A percentile compares a stretch with the other conserved stretches of the same genome.
Evolutionary conservation across 1,284 basidiomycete species (phyloP).

Genomic region (Cerrena zonata): DNA sequence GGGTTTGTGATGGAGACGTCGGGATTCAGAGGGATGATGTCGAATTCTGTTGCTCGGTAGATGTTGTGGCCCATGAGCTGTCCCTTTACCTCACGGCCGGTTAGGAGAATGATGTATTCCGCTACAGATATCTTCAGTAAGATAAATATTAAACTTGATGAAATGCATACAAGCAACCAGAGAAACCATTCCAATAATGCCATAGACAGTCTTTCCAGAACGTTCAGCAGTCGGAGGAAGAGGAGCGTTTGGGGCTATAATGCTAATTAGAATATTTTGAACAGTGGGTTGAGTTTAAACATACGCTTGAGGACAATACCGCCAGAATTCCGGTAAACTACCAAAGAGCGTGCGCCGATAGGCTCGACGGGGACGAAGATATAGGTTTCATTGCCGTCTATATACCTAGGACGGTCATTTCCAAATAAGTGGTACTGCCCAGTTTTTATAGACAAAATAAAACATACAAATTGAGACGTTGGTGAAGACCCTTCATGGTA

Average conservation of each 20-base stretch:
- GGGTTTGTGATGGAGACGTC: constrained; percentile 59
- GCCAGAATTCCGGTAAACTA: constrained; percentile 65
- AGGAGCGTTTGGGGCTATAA: constrained; percentile 48
- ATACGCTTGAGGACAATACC: constrained; percentile 67
- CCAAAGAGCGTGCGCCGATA: constrained; percentile 57
- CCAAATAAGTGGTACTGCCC: constrained; percentile 14
- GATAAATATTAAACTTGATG: constrained; percentile 1
- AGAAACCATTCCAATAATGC: constrained; percentile 81
- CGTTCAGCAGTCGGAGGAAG: constrained; percentile 50
- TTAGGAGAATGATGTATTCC: constrained; percentile 90
- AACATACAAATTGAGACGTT: constrained; percentile 62
- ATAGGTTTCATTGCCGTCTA: constrained; percentile 66
- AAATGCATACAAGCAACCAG: constrained; percentile 72
- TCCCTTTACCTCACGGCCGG: constrained; percentile 75
- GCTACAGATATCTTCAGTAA: constrained; percentile 43
- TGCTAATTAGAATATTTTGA: constrained; percentile 8
- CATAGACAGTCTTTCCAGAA: constrained; percentile 65
- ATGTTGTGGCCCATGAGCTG: constrained; percentile 81
- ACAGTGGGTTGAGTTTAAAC: constrained; percentile 21
- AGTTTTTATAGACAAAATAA: neutral
- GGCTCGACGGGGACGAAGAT: constrained; percentile 67
- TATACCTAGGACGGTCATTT: constrained; percentile 43
- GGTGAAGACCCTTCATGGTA: constrained; percentile 63
- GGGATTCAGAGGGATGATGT: constrained; percentile 81
- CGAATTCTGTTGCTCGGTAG: constrained; percentile 87